Evolutionary conservation across 805 yeast species (phyloP), one percentile per base, ranked within the genome.

Genomic region (Metschnikowia amazonensis): DNA sequence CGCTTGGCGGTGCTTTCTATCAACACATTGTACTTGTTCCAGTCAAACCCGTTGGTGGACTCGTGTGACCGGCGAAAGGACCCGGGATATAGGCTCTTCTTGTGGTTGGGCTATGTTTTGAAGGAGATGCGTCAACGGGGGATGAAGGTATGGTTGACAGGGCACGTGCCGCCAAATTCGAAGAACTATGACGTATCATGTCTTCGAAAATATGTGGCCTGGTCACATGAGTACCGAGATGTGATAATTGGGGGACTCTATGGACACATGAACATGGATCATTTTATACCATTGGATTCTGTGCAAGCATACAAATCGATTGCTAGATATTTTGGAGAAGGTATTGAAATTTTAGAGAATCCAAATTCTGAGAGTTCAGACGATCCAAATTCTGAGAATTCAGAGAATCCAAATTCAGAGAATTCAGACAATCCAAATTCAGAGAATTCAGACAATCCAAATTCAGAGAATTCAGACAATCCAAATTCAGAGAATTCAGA

Each of bases 241-340:
- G 77, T 88, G 33, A 84, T 88, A 23, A 72, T 89, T 50, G 96
- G 96, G 16, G 89, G 90, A 9, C 66, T 88, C 25, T 88, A 77
- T 61, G 96, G 96, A 0, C 96, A 88, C 60, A 88, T 88, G 96
- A 88, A 88, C 63, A 71, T 87, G 44, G 96, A 89, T 60, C 96
- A 88, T 66, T 87, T 85, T 60, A 74, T 86, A 36, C 89, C 95
- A 0, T 69, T 84, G 49, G 92, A 88, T 65, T 75, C 88, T 1
- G 75, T 74, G 39, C 76, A 78, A 52, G 87, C 94, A 0, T 82
- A 86, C 69, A 72, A 74, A 47, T 75, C 79, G 6, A 66, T 79
- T 41, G 53, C 58, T 31, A 45, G 58, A 13, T 28, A 17, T 14
- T 25, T 37, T 28, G 41, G 32, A 3, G 41, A 37, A 11, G 6